A percentile compares a stretch with the other conserved stretches of the same genome.
These are phyloP conservation scores for Yamadazyma epiphylla DNA, from an alignment of 1,139 yeast genomes.

Conservation along the genomic window DNA sequence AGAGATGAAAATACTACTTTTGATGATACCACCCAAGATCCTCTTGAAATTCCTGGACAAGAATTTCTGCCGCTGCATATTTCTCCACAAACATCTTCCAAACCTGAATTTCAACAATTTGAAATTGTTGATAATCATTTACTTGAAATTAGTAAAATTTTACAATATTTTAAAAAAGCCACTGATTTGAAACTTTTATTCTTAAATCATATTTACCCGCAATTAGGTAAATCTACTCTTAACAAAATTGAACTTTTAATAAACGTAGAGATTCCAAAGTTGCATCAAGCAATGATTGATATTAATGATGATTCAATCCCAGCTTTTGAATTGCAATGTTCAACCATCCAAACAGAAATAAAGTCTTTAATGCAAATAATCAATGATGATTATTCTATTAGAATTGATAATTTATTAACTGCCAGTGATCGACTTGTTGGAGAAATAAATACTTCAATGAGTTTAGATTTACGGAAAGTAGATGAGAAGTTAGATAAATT, in stretches of 20 bases:
- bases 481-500: constrained; percentile 64
- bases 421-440: constrained; percentile 74
- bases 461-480: constrained; percentile 67
- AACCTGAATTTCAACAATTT: too few relatives aligned
- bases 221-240: constrained; percentile 17
- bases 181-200: constrained; percentile 22
- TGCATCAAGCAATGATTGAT: constrained; percentile 21
- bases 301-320: constrained; percentile 37
- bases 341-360: constrained; percentile 32
- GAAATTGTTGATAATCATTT: constrained; percentile 6
- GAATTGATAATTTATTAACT: constrained; percentile 63
- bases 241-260: constrained; percentile 19
- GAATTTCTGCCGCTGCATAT: too few relatives aligned
- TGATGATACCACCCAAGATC: not conserved
- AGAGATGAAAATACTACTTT: constrained; percentile 4
- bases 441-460: constrained; percentile 77
- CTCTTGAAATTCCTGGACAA: constrained; percentile 3
- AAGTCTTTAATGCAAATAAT: constrained; percentile 36
- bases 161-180: constrained; percentile 15
- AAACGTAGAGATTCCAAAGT: constrained; percentile 18
- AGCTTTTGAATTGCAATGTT: constrained; percentile 30
- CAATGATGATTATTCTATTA: constrained; percentile 43
- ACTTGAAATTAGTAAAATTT: constrained; percentile 4
- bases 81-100: too few relatives aligned
- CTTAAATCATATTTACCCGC: constrained; percentile 28